phyloP scores from a whole-genome alignment of 768 basidiomycete species.

The Kwoniella dendrophila region DNA sequence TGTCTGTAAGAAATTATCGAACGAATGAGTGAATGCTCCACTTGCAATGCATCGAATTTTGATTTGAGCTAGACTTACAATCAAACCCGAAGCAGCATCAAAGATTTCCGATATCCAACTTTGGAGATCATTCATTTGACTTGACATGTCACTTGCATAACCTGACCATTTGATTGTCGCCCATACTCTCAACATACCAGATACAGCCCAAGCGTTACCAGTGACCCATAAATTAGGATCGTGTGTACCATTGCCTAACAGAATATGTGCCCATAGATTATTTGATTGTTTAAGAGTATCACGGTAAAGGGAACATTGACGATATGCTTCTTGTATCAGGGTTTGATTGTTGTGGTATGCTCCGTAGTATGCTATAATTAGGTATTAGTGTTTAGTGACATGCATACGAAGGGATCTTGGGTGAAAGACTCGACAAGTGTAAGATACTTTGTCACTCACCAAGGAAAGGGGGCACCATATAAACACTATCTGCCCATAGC shows the following conservation, averaged over 20 bases:
- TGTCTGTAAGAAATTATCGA: constrained; percentile 30
- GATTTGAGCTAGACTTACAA: constrained; percentile 40
- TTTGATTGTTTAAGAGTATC: constrained; percentile 50
- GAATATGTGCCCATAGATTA: constrained; percentile 59
- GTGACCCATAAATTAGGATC: constrained; percentile 57
- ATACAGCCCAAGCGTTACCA: constrained; percentile 60
- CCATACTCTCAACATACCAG: constrained; percentile 58
- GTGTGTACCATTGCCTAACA: constrained; percentile 37
- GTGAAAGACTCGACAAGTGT: not conserved
- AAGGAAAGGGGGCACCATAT: constrained; percentile 60
- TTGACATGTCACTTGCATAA: constrained; percentile 47
- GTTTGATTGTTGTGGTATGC: constrained; percentile 55
- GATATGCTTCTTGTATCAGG: constrained; percentile 58
- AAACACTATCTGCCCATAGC: constrained; percentile 55
- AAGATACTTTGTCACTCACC: constrained; percentile 25
- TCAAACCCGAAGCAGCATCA: constrained; percentile 43
- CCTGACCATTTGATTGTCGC: constrained; percentile 56
- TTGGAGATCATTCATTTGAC: constrained; percentile 52
- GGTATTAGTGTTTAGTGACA: not conserved
- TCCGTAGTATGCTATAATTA: constrained; percentile 55
- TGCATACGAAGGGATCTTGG: not conserved
- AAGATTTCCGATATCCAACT: constrained; percentile 57
- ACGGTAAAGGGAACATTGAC: constrained; percentile 59
- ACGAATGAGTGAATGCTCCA: not conserved
- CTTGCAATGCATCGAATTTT: not conserved